Base-by-base conservation (phyloP, 495 filamentous ascomycete genomes). In the Glarea lozoyensis region DNA sequence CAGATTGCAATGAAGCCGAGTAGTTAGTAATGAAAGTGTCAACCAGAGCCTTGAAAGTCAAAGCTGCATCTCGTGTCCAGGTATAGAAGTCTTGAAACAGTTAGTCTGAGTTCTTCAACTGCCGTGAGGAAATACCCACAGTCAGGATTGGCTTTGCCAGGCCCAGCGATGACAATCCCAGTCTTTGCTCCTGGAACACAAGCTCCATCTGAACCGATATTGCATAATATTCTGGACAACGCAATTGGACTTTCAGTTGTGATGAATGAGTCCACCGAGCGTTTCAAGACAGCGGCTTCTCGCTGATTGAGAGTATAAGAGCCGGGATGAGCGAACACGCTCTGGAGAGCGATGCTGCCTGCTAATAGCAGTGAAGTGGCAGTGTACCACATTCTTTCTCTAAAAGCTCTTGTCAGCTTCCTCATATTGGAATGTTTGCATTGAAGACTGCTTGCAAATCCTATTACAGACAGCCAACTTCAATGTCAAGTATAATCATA, bases 11-110 rank as follows among this genome's bases (percentile, higher is more conserved):
- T 23, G 53, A 53, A 0, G 50, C 50, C 31, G 71, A 56, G 34
- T 53, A 56, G 40, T 60, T 63, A 15, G 56, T 46, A 29, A 61
- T 60, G 48, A 75, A 75, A 17, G 59, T 57, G 42, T 76, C 71
- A 17, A 77, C 59, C 10, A 81, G 53, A 25, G 62, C 62, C 39
- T 76, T 76, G 49, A 75, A 59, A 0, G 70, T 74, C 19, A 81
- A 58, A 5, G 72, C 73, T 0, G 75, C 65, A 49, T 81, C 78
- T 29, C 77, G 70, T 39, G 73, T 73, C 78, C 78, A 81, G 0
- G 76, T 74, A 45, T 74, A 80, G 49, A 67, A 79, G 39, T 77
- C 72, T 77, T 29, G 7, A 7, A 29, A n/a, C n/a, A 29, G 25
- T 2, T 37, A n/a, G 10, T 13, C 24, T 10, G 4, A 9, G 31